A percentile compares a stretch with the other conserved stretches of the same genome.
Evolutionary conservation across 2,329 filamentous ascomycete species (phyloP).

Genomic region (Septoria petroselini): DNA sequence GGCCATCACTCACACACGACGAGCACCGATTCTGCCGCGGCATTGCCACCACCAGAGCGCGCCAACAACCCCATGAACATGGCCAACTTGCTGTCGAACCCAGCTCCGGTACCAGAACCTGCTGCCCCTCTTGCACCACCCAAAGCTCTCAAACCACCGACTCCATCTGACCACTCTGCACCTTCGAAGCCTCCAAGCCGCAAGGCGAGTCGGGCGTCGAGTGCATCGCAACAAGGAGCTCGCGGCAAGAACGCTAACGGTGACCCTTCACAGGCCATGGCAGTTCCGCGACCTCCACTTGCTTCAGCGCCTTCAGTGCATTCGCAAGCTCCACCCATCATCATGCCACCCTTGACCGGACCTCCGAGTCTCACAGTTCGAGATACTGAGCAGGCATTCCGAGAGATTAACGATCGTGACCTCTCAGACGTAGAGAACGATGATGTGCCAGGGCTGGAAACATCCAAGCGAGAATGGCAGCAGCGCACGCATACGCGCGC

Average conservation of each 20-base stretch:
- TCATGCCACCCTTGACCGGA: slow-evolving; percentile 32
- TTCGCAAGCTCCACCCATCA: slow-evolving; percentile 9
- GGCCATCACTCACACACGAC: slow-evolving; percentile 31
- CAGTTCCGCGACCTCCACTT: slow-evolving; percentile 10
- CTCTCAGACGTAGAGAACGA: slow-evolving; percentile 60
- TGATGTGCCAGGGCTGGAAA: slow-evolving; percentile 47
- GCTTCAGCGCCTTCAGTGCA: slow-evolving; percentile 5
- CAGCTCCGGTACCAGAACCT: slow-evolving; percentile 17
- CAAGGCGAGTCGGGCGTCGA: slow-evolving; percentile 32
- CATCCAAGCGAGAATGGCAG: slow-evolving; percentile 53
- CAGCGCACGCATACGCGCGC: slow-evolving; percentile 63
- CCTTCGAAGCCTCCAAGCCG: slow-evolving; percentile 23
- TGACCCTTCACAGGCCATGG: slow-evolving; percentile 1
- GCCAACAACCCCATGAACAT: slow-evolving; percentile 90
- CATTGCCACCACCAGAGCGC: slow-evolving; percentile 48
- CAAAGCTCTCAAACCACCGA: slow-evolving; percentile 10
- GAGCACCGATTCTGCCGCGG: slow-evolving; percentile 32
- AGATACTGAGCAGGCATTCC: slow-evolving; percentile 58
- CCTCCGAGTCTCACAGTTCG: slow-evolving; percentile 38
- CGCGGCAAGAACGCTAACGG: slow-evolving; percentile 14
- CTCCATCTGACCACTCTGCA: slow-evolving; percentile 11
- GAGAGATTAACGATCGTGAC: slow-evolving; percentile 62
- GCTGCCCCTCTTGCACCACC: slow-evolving; percentile 10
- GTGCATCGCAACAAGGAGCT: slow-evolving; percentile 26
- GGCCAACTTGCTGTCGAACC: slow-evolving; percentile 82